A percentile compares a stretch with the other conserved stretches of the same genome.
Evolutionary conservation across 2,329 filamentous ascomycete genomes (phyloP).

Genomic region (Claviceps purpurea): DNA sequence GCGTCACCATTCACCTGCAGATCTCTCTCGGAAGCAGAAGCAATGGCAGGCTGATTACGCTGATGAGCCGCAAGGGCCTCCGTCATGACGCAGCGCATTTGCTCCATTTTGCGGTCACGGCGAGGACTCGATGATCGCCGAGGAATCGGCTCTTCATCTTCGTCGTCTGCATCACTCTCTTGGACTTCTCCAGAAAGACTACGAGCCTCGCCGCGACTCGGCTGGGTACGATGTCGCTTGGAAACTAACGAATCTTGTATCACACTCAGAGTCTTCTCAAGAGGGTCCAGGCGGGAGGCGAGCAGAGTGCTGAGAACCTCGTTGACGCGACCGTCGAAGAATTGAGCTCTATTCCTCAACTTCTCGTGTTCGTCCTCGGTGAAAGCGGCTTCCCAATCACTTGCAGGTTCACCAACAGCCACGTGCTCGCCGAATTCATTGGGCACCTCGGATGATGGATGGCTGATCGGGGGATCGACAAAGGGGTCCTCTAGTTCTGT

Average conservation of each 20-base stretch:
- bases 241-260: slow-evolving; percentile 59
- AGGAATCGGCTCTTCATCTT: slow-evolving; percentile 60
- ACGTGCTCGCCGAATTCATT: slow-evolving; percentile 27
- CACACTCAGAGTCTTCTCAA: slow-evolving; percentile 63
- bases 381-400: slow-evolving; percentile 86
- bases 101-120: slow-evolving; percentile 67
- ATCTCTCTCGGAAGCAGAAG: slow-evolving; percentile 11
- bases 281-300: slow-evolving; percentile 61
- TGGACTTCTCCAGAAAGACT: slow-evolving; percentile 56
- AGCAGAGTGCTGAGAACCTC: slow-evolving; percentile 69
- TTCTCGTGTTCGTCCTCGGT: slow-evolving; percentile 74
- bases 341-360: slow-evolving; percentile 64
- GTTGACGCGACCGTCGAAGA: slow-evolving; percentile 87
- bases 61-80: slow-evolving; percentile 58
- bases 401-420: slow-evolving; percentile 46
- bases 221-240: slow-evolving; percentile 40
- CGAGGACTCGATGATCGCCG: slow-evolving; percentile 65
- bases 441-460: slow-evolving; percentile 38
- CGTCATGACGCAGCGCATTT: slow-evolving; percentile 58
- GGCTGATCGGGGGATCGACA: slow-evolving; percentile 35
- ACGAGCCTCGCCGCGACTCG: slow-evolving; percentile 45
- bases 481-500: slow-evolving; percentile 51
- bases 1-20: slow-evolving; percentile 22
- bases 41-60: slow-evolving; percentile 20
- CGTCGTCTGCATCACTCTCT: slow-evolving; percentile 88